phyloP scores from a whole-genome alignment of 2,329 filamentous ascomycete species.

The Botrytis pseudocinerea region DNA sequence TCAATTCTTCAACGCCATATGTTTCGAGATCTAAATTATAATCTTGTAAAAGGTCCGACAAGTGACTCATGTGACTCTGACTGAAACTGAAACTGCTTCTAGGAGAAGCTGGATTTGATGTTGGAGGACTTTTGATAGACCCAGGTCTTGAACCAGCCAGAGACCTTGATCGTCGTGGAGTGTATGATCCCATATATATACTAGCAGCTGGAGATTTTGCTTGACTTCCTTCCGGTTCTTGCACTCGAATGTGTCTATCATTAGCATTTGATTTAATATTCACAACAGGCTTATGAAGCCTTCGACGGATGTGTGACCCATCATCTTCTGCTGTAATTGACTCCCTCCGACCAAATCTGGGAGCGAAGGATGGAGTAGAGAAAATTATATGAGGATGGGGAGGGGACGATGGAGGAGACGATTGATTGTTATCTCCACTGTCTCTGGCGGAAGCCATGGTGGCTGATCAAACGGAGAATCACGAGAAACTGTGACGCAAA shows the following conservation, averaged over 20 bases:
- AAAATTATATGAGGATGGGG: conserved; percentile 31
- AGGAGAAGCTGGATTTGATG: conserved; percentile 36
- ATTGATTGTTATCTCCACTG: conserved; percentile 22
- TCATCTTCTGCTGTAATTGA: conserved; percentile 23
- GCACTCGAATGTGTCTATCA: conserved; percentile 36
- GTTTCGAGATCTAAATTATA: conserved; percentile 44
- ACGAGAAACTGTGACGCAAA: conserved; percentile 14
- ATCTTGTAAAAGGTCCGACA: conserved; percentile 40
- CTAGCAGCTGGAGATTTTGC: conserved; percentile 33
- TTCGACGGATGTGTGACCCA: conserved; percentile 29
- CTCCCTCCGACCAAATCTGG: conserved; percentile 1
- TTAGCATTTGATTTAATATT: conserved; percentile 22
- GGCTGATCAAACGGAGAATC: background rate
- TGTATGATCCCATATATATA: conserved; percentile 42
- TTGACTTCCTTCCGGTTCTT: conserved; percentile 30
- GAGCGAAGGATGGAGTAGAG: conserved; percentile 25
- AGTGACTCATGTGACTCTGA: conserved; percentile 32
- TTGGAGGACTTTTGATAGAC: conserved; percentile 28
- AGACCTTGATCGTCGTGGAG: conserved; percentile 34
- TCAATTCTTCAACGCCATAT: conserved; percentile 46
- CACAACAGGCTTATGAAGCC: conserved; percentile 19
- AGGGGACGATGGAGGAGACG: conserved; percentile 10
- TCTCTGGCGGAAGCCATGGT: conserved; percentile 31
- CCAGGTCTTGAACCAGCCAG: conserved; percentile 24
- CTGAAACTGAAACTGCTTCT: conserved; percentile 34